Evolutionary conservation across 225 moss, liverwort and hornwort species (phyloP).

Genomic region (Anthoceros angustus): DNA sequence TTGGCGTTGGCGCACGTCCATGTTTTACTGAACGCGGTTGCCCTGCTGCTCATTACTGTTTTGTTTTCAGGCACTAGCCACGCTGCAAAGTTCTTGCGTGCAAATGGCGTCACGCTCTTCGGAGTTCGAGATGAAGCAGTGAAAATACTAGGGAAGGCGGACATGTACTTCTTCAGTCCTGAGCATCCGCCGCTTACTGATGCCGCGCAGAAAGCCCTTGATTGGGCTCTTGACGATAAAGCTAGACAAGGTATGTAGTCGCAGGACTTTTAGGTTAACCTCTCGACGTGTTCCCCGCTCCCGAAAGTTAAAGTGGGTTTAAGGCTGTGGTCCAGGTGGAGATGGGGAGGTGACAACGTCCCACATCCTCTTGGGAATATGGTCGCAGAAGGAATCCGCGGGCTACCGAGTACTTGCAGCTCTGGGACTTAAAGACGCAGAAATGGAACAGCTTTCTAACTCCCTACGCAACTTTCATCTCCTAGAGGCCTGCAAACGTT

Average conservation of each 20-base stretch:
- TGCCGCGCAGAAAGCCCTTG: constrained; percentile 73
- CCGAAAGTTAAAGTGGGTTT: neutral
- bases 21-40: neutral
- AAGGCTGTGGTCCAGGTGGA: constrained; percentile 18
- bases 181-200: constrained; percentile 91
- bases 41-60: neutral
- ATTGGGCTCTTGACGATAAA: constrained; percentile 71
- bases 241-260: constrained; percentile 36
- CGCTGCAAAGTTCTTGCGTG: constrained; percentile 65
- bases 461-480: constrained; percentile 27
- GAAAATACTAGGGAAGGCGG: constrained; percentile 84
- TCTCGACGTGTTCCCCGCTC: neutral
- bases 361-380: constrained; percentile 72
- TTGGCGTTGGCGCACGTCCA: constrained; percentile 8
- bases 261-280: neutral
- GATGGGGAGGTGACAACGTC: constrained; percentile 64
- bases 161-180: constrained; percentile 97
- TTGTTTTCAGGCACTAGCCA: constrained; percentile 63
- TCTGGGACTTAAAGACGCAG: constrained; percentile 62
- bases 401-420: constrained; percentile 74
- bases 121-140: constrained; percentile 73
- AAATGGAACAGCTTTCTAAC: constrained; percentile 49
- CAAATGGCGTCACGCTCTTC: constrained; percentile 64
- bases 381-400: constrained; percentile 75
- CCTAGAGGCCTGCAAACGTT: neutral